phyloP scores from a whole-genome alignment of 2,329 filamentous ascomycete genomes.

The Fusarium sp. region DNA sequence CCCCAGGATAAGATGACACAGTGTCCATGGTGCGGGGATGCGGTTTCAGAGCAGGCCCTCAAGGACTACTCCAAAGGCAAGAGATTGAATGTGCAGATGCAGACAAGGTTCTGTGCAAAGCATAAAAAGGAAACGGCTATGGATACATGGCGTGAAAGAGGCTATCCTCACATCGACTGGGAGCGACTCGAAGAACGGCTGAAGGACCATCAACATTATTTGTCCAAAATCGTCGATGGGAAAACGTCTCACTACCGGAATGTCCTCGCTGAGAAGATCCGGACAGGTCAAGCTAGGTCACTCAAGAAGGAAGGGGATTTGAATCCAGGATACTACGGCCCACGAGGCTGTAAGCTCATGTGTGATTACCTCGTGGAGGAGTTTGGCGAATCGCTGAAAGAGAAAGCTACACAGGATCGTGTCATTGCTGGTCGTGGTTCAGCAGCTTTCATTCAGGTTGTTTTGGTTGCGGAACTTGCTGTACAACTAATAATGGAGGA shows the following conservation, averaged over 20 bases:
- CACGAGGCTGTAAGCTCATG: slow-evolving; percentile 77
- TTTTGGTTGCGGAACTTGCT: slow-evolving; percentile 79
- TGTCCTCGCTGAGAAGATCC: slow-evolving; percentile 65
- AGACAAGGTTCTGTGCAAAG: slow-evolving; percentile 71
- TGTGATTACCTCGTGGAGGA: slow-evolving; percentile 73
- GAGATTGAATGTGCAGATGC: slow-evolving; percentile 66
- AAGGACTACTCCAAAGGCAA: slow-evolving; percentile 61
- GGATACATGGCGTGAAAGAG: slow-evolving; percentile 59
- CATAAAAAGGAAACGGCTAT: slow-evolving; percentile 69
- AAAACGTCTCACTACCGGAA: slow-evolving; percentile 70
- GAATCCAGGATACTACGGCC: slow-evolving; percentile 86
- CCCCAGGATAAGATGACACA: slow-evolving; percentile 43
- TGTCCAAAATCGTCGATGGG: slow-evolving; percentile 72
- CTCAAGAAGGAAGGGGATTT: slow-evolving; percentile 69
- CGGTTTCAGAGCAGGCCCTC: slow-evolving; percentile 68
- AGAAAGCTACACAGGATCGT: slow-evolving; percentile 70
- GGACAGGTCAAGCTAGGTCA: slow-evolving; percentile 67
- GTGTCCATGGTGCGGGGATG: slow-evolving; percentile 76
- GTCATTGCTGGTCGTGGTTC: slow-evolving; percentile 75
- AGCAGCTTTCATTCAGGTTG: slow-evolving; percentile 76
- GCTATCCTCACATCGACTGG: slow-evolving; percentile 82
- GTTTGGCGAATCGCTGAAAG: slow-evolving; percentile 70
- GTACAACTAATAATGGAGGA: slow-evolving; percentile 68
- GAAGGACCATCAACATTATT: slow-evolving; percentile 61
- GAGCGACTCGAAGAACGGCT: slow-evolving; percentile 68